Base-by-base conservation (phyloP, 805 yeast species). In the Jamesozyma rosinii region DNA sequence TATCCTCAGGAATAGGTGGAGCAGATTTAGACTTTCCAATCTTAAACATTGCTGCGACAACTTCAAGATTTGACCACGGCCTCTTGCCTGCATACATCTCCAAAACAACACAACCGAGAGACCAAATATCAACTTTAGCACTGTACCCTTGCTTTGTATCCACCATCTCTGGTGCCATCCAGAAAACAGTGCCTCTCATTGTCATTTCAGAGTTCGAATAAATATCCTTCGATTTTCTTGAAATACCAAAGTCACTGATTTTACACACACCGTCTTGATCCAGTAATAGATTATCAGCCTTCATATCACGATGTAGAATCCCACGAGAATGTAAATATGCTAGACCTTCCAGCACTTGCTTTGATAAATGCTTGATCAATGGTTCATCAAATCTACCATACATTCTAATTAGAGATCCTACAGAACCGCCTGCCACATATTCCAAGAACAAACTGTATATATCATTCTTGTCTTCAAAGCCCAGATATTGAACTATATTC, bases 141-240 rank as follows among this genome's bases (percentile, higher is more conserved):
- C 95, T 86, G 61, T 92, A 92, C 0, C 98, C 98, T 59, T 83
- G 92, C 50, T 80, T 80, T 45, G 86, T 87, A 59, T 88, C 90
- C 40, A 92, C 88, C 50, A 94, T 95, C 59, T 92, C 99, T 0
- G 99, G 99, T 1, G 99, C 99, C 98, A 92, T 92, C 98, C 98
- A 92, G 62, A 89, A 92, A 1, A 94, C 87, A 0, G 98, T 89
- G 20, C 99, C 99, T 64, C 94, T 95, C 95, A 86, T 87, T 11
- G 97, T 89, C 95, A 89, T 85, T 43, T 87, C 96, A 3, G 95
- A 87, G 61, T 92, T 88, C 26, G 84, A 80, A 60, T 92, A 90
- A 20, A 90, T 85, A 58, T 92, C 89, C 37, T 79, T 75, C 11
- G 87, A 77, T 55, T 79, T 77, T 60, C 87, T 89, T 35, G 97